A percentile compares a stretch with the other conserved stretches of the same genome.
Evolutionary conservation across 306 rosid species (phyloP).

Genomic region (Luffa acutangula): DNA sequence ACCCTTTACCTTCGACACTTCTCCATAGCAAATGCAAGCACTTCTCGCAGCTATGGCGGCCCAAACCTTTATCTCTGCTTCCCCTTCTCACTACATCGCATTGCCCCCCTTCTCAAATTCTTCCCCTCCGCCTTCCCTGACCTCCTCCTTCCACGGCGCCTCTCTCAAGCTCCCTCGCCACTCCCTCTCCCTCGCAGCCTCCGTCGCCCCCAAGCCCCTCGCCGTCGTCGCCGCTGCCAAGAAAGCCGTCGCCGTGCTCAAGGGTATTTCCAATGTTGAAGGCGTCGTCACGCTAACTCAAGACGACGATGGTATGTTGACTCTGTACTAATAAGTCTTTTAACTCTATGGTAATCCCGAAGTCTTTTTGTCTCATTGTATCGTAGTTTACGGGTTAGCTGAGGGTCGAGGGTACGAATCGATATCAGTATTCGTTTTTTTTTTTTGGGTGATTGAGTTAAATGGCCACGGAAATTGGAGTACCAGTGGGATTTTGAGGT

Average conservation of each 20-base stretch:
- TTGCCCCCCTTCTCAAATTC: conserved; percentile 19
- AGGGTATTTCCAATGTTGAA: conserved; percentile 49
- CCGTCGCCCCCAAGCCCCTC: conserved; percentile 38
- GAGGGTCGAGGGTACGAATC: neutral
- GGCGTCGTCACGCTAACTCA: conserved; percentile 57
- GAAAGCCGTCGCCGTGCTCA: conserved; percentile 69
- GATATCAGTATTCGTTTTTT: neutral
- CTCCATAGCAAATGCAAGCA: conserved; percentile 27
- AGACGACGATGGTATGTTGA: conserved; percentile 33
- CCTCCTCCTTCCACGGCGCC: conserved; percentile 49
- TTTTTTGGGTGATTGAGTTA: neutral
- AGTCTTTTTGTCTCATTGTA: neutral
- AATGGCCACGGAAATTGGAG: neutral
- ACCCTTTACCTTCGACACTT: neutral
- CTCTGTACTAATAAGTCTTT: neutral
- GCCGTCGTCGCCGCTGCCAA: conserved; percentile 42
- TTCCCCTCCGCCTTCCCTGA: conserved; percentile 12
- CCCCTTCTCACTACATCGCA: conserved; percentile 7
- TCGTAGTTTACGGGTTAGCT: neutral
- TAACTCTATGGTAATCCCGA: too few relatives aligned
- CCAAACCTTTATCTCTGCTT: conserved; percentile 28
- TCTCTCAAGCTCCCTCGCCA: conserved; percentile 35
- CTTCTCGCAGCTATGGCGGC: conserved; percentile 52
- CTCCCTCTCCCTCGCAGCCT: conserved; percentile 22
- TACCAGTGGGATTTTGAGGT: neutral